phyloP scores from a whole-genome alignment of 305 asterid species.

The Solanum aculeatissimum region DNA sequence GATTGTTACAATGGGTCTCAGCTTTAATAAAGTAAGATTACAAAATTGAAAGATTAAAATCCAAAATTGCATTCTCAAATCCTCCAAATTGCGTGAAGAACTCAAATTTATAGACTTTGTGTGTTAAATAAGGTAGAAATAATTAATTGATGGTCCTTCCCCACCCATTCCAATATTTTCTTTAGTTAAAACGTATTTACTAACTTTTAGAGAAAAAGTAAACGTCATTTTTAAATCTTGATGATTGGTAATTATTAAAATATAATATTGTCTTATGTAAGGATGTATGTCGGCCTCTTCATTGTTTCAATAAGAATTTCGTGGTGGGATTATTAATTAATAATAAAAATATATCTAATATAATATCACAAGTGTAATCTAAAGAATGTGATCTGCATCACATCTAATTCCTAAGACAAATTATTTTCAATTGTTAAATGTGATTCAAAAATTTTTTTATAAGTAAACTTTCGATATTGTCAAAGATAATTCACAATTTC shows the following conservation, averaged over 20 bases:
- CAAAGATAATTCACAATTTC: background rate
- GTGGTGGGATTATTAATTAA: background rate
- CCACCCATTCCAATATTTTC: background rate
- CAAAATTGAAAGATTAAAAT: background rate
- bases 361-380: background rate
- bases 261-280: background rate
- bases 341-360: background rate
- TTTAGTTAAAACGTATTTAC: background rate
- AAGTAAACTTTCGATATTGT: background rate
- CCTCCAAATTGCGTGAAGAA: background rate
- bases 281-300: background rate
- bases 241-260: background rate
- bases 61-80: background rate
- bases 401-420: background rate
- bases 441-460: background rate
- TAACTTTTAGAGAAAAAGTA: background rate
- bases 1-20: background rate
- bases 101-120: background rate
- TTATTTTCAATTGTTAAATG: background rate
- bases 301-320: background rate
- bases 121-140: background rate
- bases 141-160: background rate
- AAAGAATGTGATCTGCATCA: background rate
- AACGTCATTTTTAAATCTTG: background rate
- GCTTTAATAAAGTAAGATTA: background rate